Percentiles rank a stretch among this genome's conserved stretches.
Evolutionary conservation across 2,329 filamentous ascomycete genomes (phyloP).

Genomic region (Celoporthe dispersa): DNA sequence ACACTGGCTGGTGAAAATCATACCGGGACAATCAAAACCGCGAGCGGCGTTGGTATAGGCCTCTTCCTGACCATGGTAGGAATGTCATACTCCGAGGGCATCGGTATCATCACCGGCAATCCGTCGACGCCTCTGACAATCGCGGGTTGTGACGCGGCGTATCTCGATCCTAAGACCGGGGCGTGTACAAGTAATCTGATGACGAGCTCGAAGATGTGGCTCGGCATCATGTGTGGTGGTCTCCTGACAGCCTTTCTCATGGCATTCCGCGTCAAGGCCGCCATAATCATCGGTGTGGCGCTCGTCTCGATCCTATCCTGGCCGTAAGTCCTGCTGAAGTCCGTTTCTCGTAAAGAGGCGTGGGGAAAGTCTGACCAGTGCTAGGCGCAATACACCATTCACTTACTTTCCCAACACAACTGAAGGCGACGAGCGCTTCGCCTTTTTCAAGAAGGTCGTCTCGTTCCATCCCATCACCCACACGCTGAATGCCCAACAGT

Average conservation of each 20-base stretch:
- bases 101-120: slow-evolving; percentile 79
- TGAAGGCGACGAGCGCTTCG: slow-evolving; percentile 67
- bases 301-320: slow-evolving; percentile 76
- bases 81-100: slow-evolving; percentile 78
- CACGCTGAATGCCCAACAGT: slow-evolving; percentile 67
- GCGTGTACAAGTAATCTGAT: slow-evolving; percentile 67
- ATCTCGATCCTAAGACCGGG: slow-evolving; percentile 53
- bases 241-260: slow-evolving; percentile 80
- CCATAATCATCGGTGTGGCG: slow-evolving; percentile 74
- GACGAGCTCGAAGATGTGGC: slow-evolving; percentile 81
- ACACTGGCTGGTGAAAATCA: slow-evolving; percentile 72
- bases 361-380: slow-evolving; percentile 27
- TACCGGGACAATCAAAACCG: slow-evolving; percentile 67
- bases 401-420: slow-evolving; percentile 73
- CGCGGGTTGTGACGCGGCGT: slow-evolving; percentile 70
- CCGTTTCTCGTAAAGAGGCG: not conserved
- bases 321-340: slow-evolving; percentile 56
- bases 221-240: slow-evolving; percentile 81
- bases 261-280: slow-evolving; percentile 76
- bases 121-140: slow-evolving; percentile 73
- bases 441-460: slow-evolving; percentile 75
- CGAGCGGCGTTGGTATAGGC: slow-evolving; percentile 68
- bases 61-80: slow-evolving; percentile 68
- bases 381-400: slow-evolving; percentile 66
- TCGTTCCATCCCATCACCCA: slow-evolving; percentile 71